Evolutionary conservation across 2,329 filamentous ascomycete species (phyloP).

Genomic region (Colletotrichum liaoningense): DNA sequence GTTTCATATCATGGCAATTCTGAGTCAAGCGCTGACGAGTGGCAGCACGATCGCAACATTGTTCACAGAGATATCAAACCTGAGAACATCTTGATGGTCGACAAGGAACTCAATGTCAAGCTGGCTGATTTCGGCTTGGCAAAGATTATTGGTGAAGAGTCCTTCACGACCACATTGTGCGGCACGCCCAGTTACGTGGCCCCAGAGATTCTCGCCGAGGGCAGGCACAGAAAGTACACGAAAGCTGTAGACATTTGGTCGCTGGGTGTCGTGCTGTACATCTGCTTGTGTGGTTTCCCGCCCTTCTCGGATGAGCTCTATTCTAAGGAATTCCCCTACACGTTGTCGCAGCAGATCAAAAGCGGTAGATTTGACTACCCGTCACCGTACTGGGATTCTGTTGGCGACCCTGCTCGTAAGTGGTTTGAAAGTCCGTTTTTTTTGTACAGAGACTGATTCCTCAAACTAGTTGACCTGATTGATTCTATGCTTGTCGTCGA

Average conservation of each 20-base stretch:
- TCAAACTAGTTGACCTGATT: conserved; percentile 79
- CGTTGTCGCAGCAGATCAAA: conserved; percentile 89
- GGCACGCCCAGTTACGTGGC: conserved; percentile 98
- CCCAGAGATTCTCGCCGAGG: conserved; percentile 90
- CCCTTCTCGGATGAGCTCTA: conserved; percentile 96
- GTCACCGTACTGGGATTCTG: conserved; percentile 93
- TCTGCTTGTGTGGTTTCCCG: conserved; percentile 95
- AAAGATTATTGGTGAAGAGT: conserved; percentile 98
- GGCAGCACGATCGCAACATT: conserved; percentile 93
- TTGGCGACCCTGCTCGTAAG: conserved; percentile 83
- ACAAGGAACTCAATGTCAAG: conserved; percentile 88
- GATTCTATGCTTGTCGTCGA: conserved; percentile 95
- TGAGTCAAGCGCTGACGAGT: conserved; percentile 42
- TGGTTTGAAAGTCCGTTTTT: conserved; percentile 17
- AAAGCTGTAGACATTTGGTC: conserved; percentile 98
- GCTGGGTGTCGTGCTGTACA: conserved; percentile 96
- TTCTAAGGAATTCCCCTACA: conserved; percentile 84
- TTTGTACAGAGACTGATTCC: background rate
- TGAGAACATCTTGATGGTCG: conserved; percentile 91
- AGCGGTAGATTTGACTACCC: conserved; percentile 92
- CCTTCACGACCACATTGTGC: conserved; percentile 95
- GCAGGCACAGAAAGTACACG: conserved; percentile 87
- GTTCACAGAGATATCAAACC: conserved; percentile 98
- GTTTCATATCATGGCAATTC: conserved; percentile 42
- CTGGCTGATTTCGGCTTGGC: conserved; percentile 96